phyloP scores from a whole-genome alignment of 129 eudicot genomes.

The Pseudognaphalium luteoalbum region DNA sequence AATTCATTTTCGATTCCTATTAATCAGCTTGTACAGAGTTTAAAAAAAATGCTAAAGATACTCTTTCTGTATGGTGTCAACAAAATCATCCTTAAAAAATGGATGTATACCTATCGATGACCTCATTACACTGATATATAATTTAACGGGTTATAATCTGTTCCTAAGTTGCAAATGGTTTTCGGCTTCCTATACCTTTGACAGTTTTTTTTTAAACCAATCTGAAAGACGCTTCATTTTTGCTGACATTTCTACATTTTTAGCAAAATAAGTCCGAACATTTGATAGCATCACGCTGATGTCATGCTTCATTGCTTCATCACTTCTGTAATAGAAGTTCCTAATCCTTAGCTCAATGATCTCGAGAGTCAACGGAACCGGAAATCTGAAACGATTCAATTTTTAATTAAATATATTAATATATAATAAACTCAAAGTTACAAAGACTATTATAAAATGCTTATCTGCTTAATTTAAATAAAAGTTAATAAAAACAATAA shows the following conservation, averaged over 20 bases:
- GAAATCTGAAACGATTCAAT: constrained; percentile 52
- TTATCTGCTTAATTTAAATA: too few species aligned
- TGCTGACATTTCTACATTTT: constrained; percentile 37
- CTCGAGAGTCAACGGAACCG: constrained; percentile 77
- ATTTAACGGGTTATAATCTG: not conserved
- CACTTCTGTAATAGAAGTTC: constrained; percentile 59
- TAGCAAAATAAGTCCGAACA: constrained; percentile 38
- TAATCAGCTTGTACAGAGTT: not conserved
- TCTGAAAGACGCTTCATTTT: constrained; percentile 50
- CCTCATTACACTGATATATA: constrained; percentile 6
- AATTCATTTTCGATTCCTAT: not conserved
- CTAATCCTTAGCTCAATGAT: constrained; percentile 57
- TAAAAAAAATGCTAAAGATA: not conserved
- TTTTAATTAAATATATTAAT: not conserved
- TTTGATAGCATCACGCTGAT: constrained; percentile 62
- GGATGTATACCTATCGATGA: constrained; percentile 22
- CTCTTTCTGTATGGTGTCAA: not conserved
- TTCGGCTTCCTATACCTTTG: constrained; percentile 22
- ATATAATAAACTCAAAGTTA: too few species aligned
- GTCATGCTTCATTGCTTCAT: constrained; percentile 66
- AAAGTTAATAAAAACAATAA: too few species aligned
- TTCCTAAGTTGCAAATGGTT: constrained; percentile 21
- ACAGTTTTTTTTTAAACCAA: constrained; percentile 36
- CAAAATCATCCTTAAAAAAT: constrained; percentile 17
- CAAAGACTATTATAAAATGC: too few species aligned